Conservation (phyloP, 352 stramenopile species). For the Globisporangium iwayamae region DNA sequence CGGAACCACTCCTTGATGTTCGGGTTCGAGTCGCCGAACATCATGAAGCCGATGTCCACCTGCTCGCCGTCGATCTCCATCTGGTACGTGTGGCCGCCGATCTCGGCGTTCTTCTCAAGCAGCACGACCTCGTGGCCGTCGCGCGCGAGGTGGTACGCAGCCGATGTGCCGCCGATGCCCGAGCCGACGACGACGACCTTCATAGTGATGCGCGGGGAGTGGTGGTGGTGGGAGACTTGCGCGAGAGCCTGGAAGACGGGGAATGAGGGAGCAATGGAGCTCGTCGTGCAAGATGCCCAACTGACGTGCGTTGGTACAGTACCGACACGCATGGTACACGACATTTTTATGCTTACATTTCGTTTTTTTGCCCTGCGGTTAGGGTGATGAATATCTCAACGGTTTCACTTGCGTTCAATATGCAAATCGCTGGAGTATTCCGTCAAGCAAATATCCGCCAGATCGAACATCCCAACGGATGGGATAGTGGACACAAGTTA, state of each 20-base stretch:
- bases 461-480: no score
- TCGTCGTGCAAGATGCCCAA: not conserved
- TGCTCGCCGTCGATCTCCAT: constrained; percentile 85
- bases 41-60: constrained; percentile 89
- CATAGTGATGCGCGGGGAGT: constrained; percentile 29
- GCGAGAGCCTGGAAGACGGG: constrained; percentile 9
- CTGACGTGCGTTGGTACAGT: not conserved
- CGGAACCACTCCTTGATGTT: constrained; percentile 91
- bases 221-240: constrained; percentile 9
- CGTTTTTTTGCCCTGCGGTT: no score
- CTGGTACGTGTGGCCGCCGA: constrained; percentile 83
- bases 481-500: no score
- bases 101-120: constrained; percentile 75
- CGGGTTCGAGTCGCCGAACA: constrained; percentile 88
- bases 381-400: no score
- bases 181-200: constrained; percentile 84
- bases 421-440: no score
- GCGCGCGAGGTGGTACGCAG: constrained; percentile 80
- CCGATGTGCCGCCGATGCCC: constrained; percentile 79
- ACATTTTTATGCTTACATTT: no score
- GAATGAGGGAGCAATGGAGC: constrained; percentile 6
- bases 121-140: constrained; percentile 81
- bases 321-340: not conserved
- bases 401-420: no score
- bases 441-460: no score